Conservation (phyloP, 495 filamentous ascomycete species). For the Choiromyces venosus region DNA sequence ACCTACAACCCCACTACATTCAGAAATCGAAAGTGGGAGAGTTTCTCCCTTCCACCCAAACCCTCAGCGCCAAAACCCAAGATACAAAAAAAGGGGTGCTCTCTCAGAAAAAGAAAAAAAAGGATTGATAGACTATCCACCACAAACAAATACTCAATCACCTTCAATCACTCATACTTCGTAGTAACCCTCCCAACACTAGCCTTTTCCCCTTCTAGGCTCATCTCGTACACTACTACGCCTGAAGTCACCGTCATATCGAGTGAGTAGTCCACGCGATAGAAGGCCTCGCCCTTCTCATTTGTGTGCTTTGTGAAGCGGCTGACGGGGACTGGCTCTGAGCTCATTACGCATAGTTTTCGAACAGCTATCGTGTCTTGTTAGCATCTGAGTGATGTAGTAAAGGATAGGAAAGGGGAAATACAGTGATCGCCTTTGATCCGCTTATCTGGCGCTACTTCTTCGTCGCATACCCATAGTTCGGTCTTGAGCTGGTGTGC, state of each 20-base stretch:
- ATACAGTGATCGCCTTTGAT: not conserved
- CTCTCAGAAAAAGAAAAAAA: not conserved
- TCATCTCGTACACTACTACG: slow-evolving; percentile 41
- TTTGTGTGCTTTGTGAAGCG: slow-evolving; percentile 38
- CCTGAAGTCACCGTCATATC: slow-evolving; percentile 42
- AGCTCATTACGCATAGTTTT: slow-evolving; percentile 41
- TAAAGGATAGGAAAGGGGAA: not conserved
- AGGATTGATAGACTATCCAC: no score
- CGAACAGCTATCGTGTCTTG: slow-evolving; percentile 18
- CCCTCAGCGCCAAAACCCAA: not conserved
- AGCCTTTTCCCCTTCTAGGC: slow-evolving; percentile 29
- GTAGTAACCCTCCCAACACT: slow-evolving; percentile 41
- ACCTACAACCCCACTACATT: no score
- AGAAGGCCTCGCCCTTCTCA: slow-evolving; percentile 38
- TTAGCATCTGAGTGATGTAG: not conserved
- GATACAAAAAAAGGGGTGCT: not conserved
- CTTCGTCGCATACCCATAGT: slow-evolving; percentile 42
- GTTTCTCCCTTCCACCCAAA: not conserved
- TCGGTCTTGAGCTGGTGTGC: slow-evolving; percentile 40
- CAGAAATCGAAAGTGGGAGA: no score
- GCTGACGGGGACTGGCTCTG: slow-evolving; percentile 38
- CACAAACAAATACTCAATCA: not conserved
- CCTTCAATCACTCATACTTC: slow-evolving; percentile 30
- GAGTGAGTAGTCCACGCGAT: slow-evolving; percentile 39
- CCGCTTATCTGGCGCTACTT: slow-evolving; percentile 37